Evolutionary conservation across 78 protist genomes (phyloP), one percentile per base, ranked within the genome.

Genomic region (Dictyostelium purpureum): DNA sequence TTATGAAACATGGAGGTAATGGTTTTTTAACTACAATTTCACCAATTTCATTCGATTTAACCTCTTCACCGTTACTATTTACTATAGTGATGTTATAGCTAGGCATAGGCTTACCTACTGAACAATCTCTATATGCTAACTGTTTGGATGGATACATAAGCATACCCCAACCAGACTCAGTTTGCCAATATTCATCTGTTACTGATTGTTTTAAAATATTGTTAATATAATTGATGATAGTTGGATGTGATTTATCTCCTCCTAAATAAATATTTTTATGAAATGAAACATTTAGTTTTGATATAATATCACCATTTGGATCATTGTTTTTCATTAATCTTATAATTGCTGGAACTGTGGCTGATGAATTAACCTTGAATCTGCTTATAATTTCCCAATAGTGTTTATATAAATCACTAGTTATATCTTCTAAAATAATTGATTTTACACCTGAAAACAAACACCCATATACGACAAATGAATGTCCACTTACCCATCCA

Each of bases 401-500:
- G 10, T 81, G 54, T 14, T 93, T 56, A 57, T 94, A 89, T 24
- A 93, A 93, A 2, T 56, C 21, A 7, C 47, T 59, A 6, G 93
- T 69, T 26, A 66, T 65, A 6, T 93, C 93, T 70, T 94, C 96
- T 33, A 40, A 87, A 42, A 79, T 16, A 10, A 94, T 28, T 2
- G 77, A 14, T 7, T 93, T 94, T 24, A 80, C n/a, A 16, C 96
- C 96, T 33, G 24, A 11, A 11, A 43, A 1, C 1, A 87, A 10
- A 12, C 7, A 7, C 11, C 83, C 79, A 52, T 87, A 94, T 5
- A 33, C 38, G 2, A 51, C 42, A 11, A 67, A 52, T 14, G 79
- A 14, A 69, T 87, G 92, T 2, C 91, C 93, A 5, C 24, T 14
- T 14, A 82, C 74, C 97, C 97, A 95, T 11, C 96, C 94, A 47